Evolutionary conservation across 257 asterid genomes (phyloP).

Genomic region (Gentiana dahurica): DNA sequence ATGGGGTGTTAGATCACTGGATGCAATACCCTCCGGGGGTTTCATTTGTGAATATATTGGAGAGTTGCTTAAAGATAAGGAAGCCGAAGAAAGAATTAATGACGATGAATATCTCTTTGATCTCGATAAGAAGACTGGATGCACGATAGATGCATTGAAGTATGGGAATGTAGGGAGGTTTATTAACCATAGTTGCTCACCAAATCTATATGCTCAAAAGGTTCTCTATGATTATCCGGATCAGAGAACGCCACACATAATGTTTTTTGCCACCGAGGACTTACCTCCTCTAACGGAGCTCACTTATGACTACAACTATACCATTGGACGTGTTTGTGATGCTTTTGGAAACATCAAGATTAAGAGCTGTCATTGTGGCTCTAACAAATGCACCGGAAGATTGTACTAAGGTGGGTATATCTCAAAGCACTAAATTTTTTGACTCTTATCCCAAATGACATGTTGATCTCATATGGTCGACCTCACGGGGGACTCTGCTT

Average conservation of each 20-base stretch:
- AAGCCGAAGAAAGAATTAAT: slow-evolving; percentile 14
- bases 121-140: slow-evolving; percentile 8
- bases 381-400: slow-evolving; percentile 16
- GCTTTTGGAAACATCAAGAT: slow-evolving; percentile 18
- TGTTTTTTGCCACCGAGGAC: slow-evolving; percentile 39
- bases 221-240: slow-evolving; percentile 34
- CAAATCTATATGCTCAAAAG: slow-evolving; percentile 30
- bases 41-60: slow-evolving; percentile 53
- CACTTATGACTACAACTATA: slow-evolving; percentile 22
- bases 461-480: too few species aligned
- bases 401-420: slow-evolving; percentile 14
- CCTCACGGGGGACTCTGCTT: too few species aligned
- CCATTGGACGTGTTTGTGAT: slow-evolving; percentile 16
- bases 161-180: slow-evolving; percentile 52
- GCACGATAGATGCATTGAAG: slow-evolving; percentile 26
- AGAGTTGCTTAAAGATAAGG: slow-evolving; percentile 17
- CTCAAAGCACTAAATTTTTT: too few species aligned
- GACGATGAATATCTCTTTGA: slow-evolving; percentile 11
- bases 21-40: slow-evolving; percentile 25
- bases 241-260: slow-evolving; percentile 30
- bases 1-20: slow-evolving; percentile 46
- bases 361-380: slow-evolving; percentile 22
- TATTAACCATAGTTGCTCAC: slow-evolving; percentile 30
- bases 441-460: too few species aligned
- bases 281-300: slow-evolving; percentile 41